Conservation (phyloP, 352 stramenopile genomes). For the Globisporangium paddicum region DNA sequence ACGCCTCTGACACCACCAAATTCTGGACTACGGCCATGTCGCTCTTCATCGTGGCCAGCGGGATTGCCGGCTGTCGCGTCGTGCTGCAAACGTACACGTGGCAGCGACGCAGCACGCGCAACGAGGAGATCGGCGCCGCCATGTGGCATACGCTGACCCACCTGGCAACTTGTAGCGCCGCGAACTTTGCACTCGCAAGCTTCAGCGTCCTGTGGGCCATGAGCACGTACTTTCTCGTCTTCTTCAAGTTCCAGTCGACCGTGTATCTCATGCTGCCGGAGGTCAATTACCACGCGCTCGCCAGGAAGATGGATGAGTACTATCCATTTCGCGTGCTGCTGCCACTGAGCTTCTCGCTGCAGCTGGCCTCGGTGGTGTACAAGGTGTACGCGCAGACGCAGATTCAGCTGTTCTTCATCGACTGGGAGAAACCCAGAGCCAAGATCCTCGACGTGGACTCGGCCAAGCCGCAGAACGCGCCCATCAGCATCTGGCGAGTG, state of each 20-base stretch:
- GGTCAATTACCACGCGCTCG: slow-evolving; percentile 40
- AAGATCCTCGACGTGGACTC: slow-evolving; percentile 59
- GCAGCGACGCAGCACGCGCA: slow-evolving; percentile 72
- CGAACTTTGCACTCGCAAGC: slow-evolving; percentile 34
- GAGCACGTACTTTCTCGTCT: slow-evolving; percentile 89
- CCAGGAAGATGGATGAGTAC: slow-evolving; percentile 76
- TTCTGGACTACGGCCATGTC: slow-evolving; percentile 78
- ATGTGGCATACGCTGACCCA: slow-evolving; percentile 44
- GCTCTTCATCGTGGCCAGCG: slow-evolving; percentile 65
- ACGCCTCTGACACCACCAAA: slow-evolving; percentile 71
- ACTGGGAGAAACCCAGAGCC: slow-evolving; percentile 90
- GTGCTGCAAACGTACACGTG: slow-evolving; percentile 85
- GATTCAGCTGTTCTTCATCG: slow-evolving; percentile 89
- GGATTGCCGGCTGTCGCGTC: slow-evolving; percentile 46
- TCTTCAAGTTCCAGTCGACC: slow-evolving; percentile 91
- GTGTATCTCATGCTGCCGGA: slow-evolving; percentile 89
- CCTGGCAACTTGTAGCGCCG: slow-evolving; percentile 30
- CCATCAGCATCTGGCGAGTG: slow-evolving; percentile 92
- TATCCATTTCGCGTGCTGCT: slow-evolving; percentile 83
- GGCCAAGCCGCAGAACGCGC: slow-evolving; percentile 32
- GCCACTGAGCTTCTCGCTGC: slow-evolving; percentile 75
- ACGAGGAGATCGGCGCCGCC: slow-evolving; percentile 51
- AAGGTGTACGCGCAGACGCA: slow-evolving; percentile 77
- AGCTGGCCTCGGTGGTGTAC: slow-evolving; percentile 67
- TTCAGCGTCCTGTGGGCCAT: slow-evolving; percentile 73